Evolutionary conservation across 345 rosid genomes (phyloP), one percentile per base, ranked within the genome.

Genomic region (Adansonia digitata): DNA sequence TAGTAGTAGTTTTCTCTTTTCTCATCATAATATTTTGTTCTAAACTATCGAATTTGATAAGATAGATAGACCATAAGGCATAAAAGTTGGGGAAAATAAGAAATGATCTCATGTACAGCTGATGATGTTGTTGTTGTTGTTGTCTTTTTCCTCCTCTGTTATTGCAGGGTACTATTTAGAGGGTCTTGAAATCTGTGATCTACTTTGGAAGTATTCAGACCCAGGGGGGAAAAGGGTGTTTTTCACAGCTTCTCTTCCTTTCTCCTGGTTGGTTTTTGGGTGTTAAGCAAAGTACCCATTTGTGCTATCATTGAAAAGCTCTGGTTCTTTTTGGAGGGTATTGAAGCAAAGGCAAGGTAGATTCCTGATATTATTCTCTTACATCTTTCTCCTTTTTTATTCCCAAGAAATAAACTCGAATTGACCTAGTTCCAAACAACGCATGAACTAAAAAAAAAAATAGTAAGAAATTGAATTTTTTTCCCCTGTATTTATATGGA

Each of bases 321-420:
- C 59, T 67, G 48, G 34, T 63, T 37, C 27, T 61, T 75, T 75
- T 78, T 78, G 78, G 82, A 71, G 66, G 82, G 46, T 81, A 73
- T 77, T 77, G 82, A 69, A 83, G 67, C 81, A 49, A 80, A 78
- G 80, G 80, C 74, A 71, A 77, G 83, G 83, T 72, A 80, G 87
- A 77, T 77, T 84, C 89, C 86, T 86, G 82, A 81, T 77, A 60
- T 77, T 84, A 81, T 84, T 83, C 85, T 77, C 80, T 82, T 63
- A 64, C 79, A 51, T 76, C 20, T 74, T 27, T 56, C 27, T 59
- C 53, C 73, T 66, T 73, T 80, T 40, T 75, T 64, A 63, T 77
- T 85, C 82, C 85, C 79, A 73, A 83, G 70, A 73, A 71, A 68
- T 7, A 53, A 65, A 43, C 34, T 34, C 65, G 18, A 48, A 31